phyloP scores from a whole-genome alignment of 1,284 basidiomycete species.

The Malassezia sympodialis region DNA sequence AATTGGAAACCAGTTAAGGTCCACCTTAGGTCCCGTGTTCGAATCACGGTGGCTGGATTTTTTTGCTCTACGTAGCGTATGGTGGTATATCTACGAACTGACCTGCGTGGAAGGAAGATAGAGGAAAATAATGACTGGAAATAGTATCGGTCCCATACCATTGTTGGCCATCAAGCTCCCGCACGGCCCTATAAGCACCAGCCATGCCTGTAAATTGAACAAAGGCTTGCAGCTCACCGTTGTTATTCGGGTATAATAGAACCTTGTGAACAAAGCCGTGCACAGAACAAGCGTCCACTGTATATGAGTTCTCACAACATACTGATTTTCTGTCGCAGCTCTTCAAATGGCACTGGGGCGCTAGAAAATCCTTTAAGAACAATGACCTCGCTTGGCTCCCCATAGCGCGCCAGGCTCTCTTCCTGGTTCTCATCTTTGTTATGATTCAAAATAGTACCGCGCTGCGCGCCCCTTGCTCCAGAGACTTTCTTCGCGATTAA shows the following conservation, averaged over 20 bases:
- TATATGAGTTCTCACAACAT: constrained; percentile 10
- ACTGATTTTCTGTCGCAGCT: constrained; percentile 22
- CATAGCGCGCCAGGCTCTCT: constrained; percentile 12
- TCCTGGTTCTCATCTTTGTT: constrained; percentile 6
- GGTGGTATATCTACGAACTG: not conserved
- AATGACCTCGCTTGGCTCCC: constrained; percentile 20
- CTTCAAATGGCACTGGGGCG: constrained; percentile 5
- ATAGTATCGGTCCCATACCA: not conserved
- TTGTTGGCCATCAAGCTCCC: constrained; percentile 20
- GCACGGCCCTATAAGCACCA: constrained; percentile 28
- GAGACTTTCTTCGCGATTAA: constrained; percentile 4
- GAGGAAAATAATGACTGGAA: constrained; percentile 1
- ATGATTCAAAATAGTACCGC: constrained; percentile 17
- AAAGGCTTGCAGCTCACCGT: constrained; percentile 23
- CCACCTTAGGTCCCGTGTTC: constrained; percentile 24
- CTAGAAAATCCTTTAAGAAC: constrained; percentile 8
- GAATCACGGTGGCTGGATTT: constrained; percentile 22
- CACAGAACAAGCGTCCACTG: constrained; percentile 25
- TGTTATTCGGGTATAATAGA: constrained; percentile 9
- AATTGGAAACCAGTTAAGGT: constrained; percentile 15
- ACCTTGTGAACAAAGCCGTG: constrained; percentile 29
- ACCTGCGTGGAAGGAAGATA: not conserved
- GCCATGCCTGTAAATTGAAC: constrained; percentile 33
- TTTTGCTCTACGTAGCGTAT: not conserved
- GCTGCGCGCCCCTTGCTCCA: not conserved